A percentile compares a stretch with the other conserved stretches of the same genome.
phyloP scores from a whole-genome alignment of 495 filamentous ascomycete species.

The Geopyxis carbonaria region DNA sequence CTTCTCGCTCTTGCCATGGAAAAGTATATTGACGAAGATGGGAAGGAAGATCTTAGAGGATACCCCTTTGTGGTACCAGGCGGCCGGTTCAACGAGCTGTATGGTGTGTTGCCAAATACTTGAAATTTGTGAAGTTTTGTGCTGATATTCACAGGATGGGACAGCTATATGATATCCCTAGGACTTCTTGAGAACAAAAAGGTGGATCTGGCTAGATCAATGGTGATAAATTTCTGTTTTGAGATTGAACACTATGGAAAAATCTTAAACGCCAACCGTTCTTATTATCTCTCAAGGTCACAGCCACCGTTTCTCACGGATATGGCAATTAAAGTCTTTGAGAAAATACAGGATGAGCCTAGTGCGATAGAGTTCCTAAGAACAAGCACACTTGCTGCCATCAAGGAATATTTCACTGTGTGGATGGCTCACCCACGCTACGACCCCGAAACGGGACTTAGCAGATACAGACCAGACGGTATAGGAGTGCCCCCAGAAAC shows the following conservation, averaged over 20 bases:
- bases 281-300: constrained; percentile 83
- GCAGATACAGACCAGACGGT: constrained; percentile 78
- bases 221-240: constrained; percentile 93
- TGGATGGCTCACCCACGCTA: constrained; percentile 70
- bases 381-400: constrained; percentile 66
- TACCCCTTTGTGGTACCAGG: constrained; percentile 91
- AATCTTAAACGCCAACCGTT: constrained; percentile 88
- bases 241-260: constrained; percentile 97
- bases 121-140: constrained; percentile 3
- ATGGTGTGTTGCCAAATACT: constrained; percentile 32
- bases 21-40: constrained; percentile 44
- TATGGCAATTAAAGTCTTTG: constrained; percentile 81
- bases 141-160: constrained; percentile 40
- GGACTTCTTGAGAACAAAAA: constrained; percentile 69
- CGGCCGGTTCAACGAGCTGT: constrained; percentile 91
- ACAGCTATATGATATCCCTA: constrained; percentile 90
- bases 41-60: constrained; percentile 50
- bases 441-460: constrained; percentile 66
- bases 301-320: constrained; percentile 96
- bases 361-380: constrained; percentile 61
- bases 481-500: constrained; percentile 86
- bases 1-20: constrained; percentile 84
- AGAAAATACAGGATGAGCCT: constrained; percentile 66
- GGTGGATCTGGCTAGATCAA: constrained; percentile 69
- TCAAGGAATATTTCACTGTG: constrained; percentile 88